These are phyloP conservation scores for Croton setiger DNA, from an alignment of 441 rosid genomes.

Conservation along the genomic window DNA sequence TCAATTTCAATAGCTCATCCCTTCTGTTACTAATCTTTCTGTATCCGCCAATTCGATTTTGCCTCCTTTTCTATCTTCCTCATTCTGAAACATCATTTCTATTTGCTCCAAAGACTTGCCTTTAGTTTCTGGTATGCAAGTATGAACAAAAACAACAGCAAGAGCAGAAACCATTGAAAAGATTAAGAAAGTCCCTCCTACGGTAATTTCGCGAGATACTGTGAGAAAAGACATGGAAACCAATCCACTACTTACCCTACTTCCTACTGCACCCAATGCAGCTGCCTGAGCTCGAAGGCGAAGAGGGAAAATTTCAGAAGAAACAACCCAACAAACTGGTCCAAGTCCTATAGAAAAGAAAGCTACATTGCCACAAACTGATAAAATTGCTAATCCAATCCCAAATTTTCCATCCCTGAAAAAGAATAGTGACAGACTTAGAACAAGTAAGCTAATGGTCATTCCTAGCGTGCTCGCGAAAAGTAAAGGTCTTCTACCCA, in stretches of 20 bases:
- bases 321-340: slow-evolving; percentile 81
- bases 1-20: slow-evolving; percentile 16
- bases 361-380: slow-evolving; percentile 81
- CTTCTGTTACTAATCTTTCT: slow-evolving; percentile 60
- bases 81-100: slow-evolving; percentile 56
- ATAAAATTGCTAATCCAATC: slow-evolving; percentile 46
- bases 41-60: slow-evolving; percentile 68
- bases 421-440: slow-evolving; percentile 48
- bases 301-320: slow-evolving; percentile 82
- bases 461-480: slow-evolving; percentile 81
- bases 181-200: slow-evolving; percentile 67
- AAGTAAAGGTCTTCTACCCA: slow-evolving; percentile 80
- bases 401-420: slow-evolving; percentile 49
- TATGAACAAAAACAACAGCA: slow-evolving; percentile 59
- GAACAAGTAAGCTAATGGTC: slow-evolving; percentile 59
- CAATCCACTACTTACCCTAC: slow-evolving; percentile 73
- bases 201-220: slow-evolving; percentile 52
- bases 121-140: slow-evolving; percentile 68
- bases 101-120: slow-evolving; percentile 93
- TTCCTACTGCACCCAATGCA: slow-evolving; percentile 83
- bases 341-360: slow-evolving; percentile 90
- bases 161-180: slow-evolving; percentile 62
- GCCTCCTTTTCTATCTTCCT: slow-evolving; percentile 32
- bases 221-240: slow-evolving; percentile 89
- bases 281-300: slow-evolving; percentile 81